phyloP scores from a whole-genome alignment of 2,329 filamentous ascomycete species.

The Tolypocladium cylindrosporum region DNA sequence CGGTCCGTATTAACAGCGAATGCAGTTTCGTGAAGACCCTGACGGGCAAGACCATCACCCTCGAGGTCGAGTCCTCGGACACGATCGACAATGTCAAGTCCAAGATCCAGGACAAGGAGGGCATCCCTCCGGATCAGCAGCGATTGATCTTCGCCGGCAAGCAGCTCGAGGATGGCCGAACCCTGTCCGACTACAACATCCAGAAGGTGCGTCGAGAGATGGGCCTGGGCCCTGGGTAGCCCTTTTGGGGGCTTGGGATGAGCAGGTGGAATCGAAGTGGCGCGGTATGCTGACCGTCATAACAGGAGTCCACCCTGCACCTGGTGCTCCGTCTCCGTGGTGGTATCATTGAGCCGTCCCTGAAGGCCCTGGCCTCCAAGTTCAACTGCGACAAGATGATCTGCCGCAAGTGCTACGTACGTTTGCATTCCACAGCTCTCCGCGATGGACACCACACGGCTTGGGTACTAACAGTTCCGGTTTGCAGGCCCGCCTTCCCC shows the following conservation, averaged over 20 bases:
- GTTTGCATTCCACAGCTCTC: slow-evolving; percentile 24
- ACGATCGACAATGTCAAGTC: slow-evolving; percentile 99
- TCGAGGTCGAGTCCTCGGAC: slow-evolving; percentile 97
- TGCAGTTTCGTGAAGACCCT: slow-evolving; percentile 98
- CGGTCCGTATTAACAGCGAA: slow-evolving; percentile 17
- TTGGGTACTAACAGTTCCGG: slow-evolving; percentile 5
- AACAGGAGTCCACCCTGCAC: slow-evolving; percentile 92
- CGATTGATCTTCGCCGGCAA: slow-evolving; percentile 98
- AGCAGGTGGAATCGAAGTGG: slow-evolving; percentile 2
- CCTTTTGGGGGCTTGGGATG: background rate
- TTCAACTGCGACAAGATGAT: slow-evolving; percentile 99
- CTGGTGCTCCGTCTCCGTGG: slow-evolving; percentile 97
- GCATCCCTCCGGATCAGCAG: slow-evolving; percentile 96
- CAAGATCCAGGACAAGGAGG: slow-evolving; percentile 99
- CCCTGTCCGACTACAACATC: slow-evolving; percentile 97
- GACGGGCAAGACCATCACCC: slow-evolving; percentile 99
- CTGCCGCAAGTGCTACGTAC: slow-evolving; percentile 99
- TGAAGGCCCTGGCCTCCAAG: slow-evolving; percentile 97
- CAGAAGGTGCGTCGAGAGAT: slow-evolving; percentile 67
- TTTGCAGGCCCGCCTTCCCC: slow-evolving; percentile 68
- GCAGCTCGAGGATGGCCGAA: slow-evolving; percentile 97
- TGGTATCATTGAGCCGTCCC: slow-evolving; percentile 98
- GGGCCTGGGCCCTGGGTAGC: background rate
- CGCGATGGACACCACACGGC: background rate
- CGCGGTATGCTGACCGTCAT: slow-evolving; percentile 18